Evolutionary conservation across 2,329 filamentous ascomycete genomes (phyloP), one percentile per base, ranked within the genome.

Genomic region (Hypoxylon sp.): DNA sequence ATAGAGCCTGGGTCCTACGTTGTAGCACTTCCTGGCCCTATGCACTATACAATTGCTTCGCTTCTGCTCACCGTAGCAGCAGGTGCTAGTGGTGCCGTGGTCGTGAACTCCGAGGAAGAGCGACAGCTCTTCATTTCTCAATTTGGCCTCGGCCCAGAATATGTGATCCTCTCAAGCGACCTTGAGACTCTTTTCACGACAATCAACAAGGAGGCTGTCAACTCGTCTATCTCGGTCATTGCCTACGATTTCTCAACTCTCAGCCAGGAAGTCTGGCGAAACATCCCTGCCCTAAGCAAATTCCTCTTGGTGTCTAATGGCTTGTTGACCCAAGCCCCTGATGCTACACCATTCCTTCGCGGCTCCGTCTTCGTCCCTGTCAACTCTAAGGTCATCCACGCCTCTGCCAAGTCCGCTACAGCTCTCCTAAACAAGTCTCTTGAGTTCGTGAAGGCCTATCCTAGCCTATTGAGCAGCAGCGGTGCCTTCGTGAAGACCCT

Each of bases 231-330:
- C n/a, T 49, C 55, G 9, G 28, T 66, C 38, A 13, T 69, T 14
- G 49, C 63, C n/a, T 51, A 66, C 28, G 58, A 63, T 10, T 69
- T 69, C 49, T 50, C 49, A 41, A 25, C 34, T 3, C 41, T 66
- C 5, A 58, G 56, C 45, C 66, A 63, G 11, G 61, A 69, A 45
- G 45, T 66, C 30, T 69, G 66, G 66, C 49, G 56, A 49, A 38
- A 48, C 13, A 66, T 66, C 4, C 63, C 66, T 10, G 46, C 43
- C n/a, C 57, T 51, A 3, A 43, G 53, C 11, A 41, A 55, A 14
- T 63, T 66, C 19, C 49, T 69, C 2, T 23, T 69, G 7, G 32
- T 59, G 28, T 56, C 50, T 7, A 52, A 60, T 14, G 41, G 32
- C 21, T 52, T 63, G 11, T 38, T 52, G 11, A 38, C 46, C 2